Conservation (phyloP, 306 rosid species). For the Citrullus amarus region DNA sequence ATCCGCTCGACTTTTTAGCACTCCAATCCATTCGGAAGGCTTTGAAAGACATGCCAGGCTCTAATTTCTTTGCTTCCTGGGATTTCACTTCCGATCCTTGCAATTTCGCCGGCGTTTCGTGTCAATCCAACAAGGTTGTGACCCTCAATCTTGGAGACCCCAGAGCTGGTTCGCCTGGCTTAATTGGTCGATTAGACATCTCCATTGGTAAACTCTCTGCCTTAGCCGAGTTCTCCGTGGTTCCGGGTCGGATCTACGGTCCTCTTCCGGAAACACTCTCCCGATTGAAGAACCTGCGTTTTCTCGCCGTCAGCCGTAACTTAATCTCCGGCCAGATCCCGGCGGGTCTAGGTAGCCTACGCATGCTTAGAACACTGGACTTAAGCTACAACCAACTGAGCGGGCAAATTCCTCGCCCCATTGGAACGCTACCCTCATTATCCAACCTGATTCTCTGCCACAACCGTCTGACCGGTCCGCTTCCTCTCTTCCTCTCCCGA, state of each 20-base stretch:
- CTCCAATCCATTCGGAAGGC: slow-evolving; percentile 71
- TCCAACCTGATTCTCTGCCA: slow-evolving; percentile 76
- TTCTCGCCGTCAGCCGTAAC: slow-evolving; percentile 73
- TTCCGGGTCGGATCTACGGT: slow-evolving; percentile 78
- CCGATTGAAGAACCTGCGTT: slow-evolving; percentile 48
- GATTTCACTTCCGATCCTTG: slow-evolving; percentile 97
- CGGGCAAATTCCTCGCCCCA: slow-evolving; percentile 57
- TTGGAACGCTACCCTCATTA: slow-evolving; percentile 52
- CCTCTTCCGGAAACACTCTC: slow-evolving; percentile 43
- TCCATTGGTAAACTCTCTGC: slow-evolving; percentile 69
- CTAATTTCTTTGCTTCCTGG: slow-evolving; percentile 74
- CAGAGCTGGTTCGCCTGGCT: slow-evolving; percentile 73
- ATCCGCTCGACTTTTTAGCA: slow-evolving; percentile 83
- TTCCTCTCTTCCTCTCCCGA: slow-evolving; percentile 60
- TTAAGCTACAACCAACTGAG: slow-evolving; percentile 72
- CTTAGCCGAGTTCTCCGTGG: slow-evolving; percentile 70
- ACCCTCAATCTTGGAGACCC: slow-evolving; percentile 95
- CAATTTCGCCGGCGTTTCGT: slow-evolving; percentile 76
- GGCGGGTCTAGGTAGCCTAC: slow-evolving; percentile 34
- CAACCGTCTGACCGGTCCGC: slow-evolving; percentile 61
- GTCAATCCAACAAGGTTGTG: slow-evolving; percentile 63
- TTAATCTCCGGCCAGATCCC: slow-evolving; percentile 82
- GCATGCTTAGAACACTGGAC: slow-evolving; percentile 55
- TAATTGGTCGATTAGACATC: slow-evolving; percentile 61
- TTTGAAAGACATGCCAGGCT: slow-evolving; percentile 70